Base-by-base conservation (phyloP, 2,329 filamentous ascomycete genomes). In the Epichloe aotearoae region DNA sequence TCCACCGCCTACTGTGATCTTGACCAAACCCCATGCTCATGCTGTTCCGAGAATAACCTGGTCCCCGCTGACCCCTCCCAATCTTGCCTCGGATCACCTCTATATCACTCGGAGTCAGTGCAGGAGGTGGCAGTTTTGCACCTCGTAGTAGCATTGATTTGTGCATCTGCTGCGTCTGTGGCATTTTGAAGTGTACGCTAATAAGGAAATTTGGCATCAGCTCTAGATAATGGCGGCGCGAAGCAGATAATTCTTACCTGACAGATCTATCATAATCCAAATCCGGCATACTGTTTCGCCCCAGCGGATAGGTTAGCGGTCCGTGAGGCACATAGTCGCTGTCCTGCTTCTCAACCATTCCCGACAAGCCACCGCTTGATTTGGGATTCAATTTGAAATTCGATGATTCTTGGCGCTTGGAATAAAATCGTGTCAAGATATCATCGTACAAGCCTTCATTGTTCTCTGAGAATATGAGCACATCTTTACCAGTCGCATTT, bases 81-180 rank as follows among this genome's bases (percentile, higher is more conserved):
- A 83, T 73, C 62, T 84, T 83, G 49, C 77, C 75, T 62, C 82
- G 80, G 42, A 90, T 77, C 7, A 78, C 75, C 56, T 90, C 84
- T 50, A 91, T 80, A 61, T 96, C 90, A 52, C 77, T 79, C 36
- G 79, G 76, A 52, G 86, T 85, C 1, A 98, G 77, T 10, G 81
- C 84, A 2, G 87, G 80, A 2, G 76, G 69, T 4, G 86, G 80
- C 51, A 90, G 75, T 59, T 84, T 82, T 39, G 90, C 82, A 12
- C 93, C 93, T 3, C 88, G 83, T 37, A 98, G 75, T 14, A 98
- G 77, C 86, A 95, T 94, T 5, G 90, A 96, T 64, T 96, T 96
- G 69, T 98, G 93, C 4, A 80, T 72, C 59, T 87, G 78, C 10
- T 73, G 74, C 17, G 80, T 80, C 40, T 76, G 73, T 0, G 91